Base-by-base conservation (phyloP, 495 filamentous ascomycete genomes). In the Margaritispora aquatica region DNA sequence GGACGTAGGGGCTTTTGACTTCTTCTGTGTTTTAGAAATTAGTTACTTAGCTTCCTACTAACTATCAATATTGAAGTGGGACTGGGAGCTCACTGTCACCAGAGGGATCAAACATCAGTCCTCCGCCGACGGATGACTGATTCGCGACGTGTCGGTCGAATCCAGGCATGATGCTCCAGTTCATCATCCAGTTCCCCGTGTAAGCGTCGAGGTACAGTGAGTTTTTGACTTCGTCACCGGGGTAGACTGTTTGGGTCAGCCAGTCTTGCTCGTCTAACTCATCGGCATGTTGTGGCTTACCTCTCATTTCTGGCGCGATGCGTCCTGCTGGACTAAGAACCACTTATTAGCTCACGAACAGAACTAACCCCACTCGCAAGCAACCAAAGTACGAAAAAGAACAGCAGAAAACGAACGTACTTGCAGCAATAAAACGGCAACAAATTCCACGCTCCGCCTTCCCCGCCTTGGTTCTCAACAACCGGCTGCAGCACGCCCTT, bases 381-480 rank as follows among this genome's bases (percentile, higher is more conserved):
- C n/a, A n/a, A n/a, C n/a, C n/a, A n/a, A n/a, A n/a, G n/a, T n/a
- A n/a, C n/a, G n/a, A n/a, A n/a, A n/a, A n/a, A n/a, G n/a, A n/a
- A n/a, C n/a, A n/a, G n/a, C n/a, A n/a, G n/a, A n/a, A n/a, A n/a
- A n/a, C n/a, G n/a, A 11, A 59, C 57, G 29, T 29, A 54, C 58
- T 49, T 52, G 59, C 59, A 62, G 23, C 59, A 62, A 48, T 57
- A 62, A 24, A 57, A 62, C 21, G 59, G 59, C 29, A 52, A 41
- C n/a, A 53, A 26, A 26, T 44, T 57, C 59, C 59, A 62, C 3
- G 51, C 54, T 7, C 34, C 27, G 46, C 47, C 24, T 10, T 31
- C 41, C n/a, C 59, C 59, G 31, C 54, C 59, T 31, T 51, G 53
- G 36, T 57, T 62, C 47, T 31, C 46, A 8, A 62, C 27, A 24